Conservation (phyloP, 2,329 filamentous ascomycete genomes). For the Paecilomyces formosus region DNA sequence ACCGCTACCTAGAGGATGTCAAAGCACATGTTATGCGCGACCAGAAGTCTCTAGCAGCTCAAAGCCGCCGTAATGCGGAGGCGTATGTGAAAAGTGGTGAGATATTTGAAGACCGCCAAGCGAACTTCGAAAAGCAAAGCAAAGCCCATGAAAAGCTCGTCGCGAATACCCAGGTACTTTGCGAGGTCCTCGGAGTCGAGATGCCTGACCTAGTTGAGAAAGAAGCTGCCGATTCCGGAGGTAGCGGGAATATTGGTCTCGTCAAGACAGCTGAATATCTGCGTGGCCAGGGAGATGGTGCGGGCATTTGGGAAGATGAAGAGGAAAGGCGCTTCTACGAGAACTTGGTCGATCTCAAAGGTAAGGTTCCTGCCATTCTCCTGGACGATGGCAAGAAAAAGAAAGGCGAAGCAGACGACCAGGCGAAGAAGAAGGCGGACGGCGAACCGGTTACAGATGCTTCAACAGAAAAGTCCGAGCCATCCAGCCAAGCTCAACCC, state of each 20-base stretch:
- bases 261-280: conserved; percentile 93
- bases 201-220: conserved; percentile 91
- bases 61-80: conserved; percentile 91
- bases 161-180: conserved; percentile 81
- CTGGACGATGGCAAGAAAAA: conserved; percentile 95
- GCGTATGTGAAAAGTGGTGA: conserved; percentile 98
- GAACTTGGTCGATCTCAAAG: conserved; percentile 88
- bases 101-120: conserved; percentile 93
- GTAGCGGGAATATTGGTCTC: conserved; percentile 76
- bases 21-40: conserved; percentile 83
- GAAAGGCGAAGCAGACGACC: conserved; percentile 73
- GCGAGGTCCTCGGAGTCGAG: conserved; percentile 78
- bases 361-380: conserved; percentile 87
- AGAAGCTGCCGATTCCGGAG: conserved; percentile 58
- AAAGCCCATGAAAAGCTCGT: conserved; percentile 89
- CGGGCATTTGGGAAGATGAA: conserved; percentile 98
- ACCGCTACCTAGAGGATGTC: conserved; percentile 86
- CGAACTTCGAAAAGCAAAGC: conserved; percentile 88
- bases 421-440: conserved; percentile 68
- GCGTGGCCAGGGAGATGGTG: conserved; percentile 78
- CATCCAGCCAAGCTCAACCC: conserved; percentile 34
- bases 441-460: conserved; percentile 30
- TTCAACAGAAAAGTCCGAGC: conserved; percentile 36
- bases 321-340: conserved; percentile 98
- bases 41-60: conserved; percentile 77